Conservation (phyloP, 116 monocot species). For the Posidonia oceanica region DNA sequence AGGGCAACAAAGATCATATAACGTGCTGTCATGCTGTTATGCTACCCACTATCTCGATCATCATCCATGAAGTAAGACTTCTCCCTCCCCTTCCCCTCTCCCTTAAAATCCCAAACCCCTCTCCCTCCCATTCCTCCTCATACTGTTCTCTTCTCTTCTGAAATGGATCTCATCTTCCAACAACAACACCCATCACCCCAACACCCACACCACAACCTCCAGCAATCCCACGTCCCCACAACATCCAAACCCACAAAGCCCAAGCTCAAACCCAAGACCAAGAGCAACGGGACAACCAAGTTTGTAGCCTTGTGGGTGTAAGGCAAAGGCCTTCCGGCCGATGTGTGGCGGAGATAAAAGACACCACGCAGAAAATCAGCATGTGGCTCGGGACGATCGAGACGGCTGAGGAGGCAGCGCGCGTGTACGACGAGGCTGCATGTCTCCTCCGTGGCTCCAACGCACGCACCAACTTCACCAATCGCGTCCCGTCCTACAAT, state of each 20-base stretch:
- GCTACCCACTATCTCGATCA: too few relatives aligned
- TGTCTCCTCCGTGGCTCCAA: constrained; percentile 42
- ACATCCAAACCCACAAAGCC: background rate
- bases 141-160: background rate
- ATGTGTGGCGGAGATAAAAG: constrained; percentile 67
- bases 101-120: too few relatives aligned
- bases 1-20: too few relatives aligned
- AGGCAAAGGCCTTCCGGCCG: constrained; percentile 44
- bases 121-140: too few relatives aligned
- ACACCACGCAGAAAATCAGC: constrained; percentile 45
- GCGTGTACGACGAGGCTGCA: constrained; percentile 44
- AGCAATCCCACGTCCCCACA: background rate
- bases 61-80: too few relatives aligned
- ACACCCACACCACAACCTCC: too few relatives aligned
- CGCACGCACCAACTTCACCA: constrained; percentile 39
- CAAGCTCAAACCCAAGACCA: constrained; percentile 1
- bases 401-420: constrained; percentile 50
- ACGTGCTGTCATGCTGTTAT: too few relatives aligned
- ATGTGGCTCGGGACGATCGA: constrained; percentile 69
- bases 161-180: constrained; percentile 13
- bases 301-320: constrained; percentile 45
- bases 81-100: too few relatives aligned
- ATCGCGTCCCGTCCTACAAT: constrained; percentile 10
- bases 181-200: background rate
- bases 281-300: background rate